phyloP scores from a whole-genome alignment of 192 early-diverging fungal genomes.

The Coemansia sp. region DNA sequence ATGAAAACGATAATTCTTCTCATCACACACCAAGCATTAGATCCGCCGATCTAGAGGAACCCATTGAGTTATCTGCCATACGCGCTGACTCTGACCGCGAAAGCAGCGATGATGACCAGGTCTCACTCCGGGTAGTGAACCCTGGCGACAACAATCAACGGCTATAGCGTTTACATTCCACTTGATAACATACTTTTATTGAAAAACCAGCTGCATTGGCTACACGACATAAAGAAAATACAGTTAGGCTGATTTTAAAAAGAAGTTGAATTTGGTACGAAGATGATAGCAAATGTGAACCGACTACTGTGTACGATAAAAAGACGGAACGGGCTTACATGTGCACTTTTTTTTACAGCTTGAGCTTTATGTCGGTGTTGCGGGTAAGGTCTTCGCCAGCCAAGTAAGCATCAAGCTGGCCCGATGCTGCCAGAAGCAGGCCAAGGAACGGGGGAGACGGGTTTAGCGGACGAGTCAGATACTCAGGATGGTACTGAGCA shows the following conservation, averaged over 20 bases:
- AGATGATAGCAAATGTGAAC: neutral
- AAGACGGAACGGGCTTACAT: neutral
- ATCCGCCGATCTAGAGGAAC: neutral
- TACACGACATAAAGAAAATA: neutral
- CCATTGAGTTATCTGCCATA: conserved; percentile 6
- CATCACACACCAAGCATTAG: neutral
- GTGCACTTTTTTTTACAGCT: conserved; percentile 17
- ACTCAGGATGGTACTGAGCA: conserved; percentile 97
- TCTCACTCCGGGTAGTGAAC: conserved; percentile 1
- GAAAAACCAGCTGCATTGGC: neutral
- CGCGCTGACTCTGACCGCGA: neutral
- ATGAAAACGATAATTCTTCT: neutral
- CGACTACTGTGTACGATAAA: neutral
- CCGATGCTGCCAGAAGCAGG: conserved; percentile 83
- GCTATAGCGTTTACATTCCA: neutral
- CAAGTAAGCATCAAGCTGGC: conserved; percentile 61
- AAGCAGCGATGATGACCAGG: conserved; percentile 6
- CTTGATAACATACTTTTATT: neutral
- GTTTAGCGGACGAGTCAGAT: conserved; percentile 89
- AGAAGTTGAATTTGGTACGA: neutral
- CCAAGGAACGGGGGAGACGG: conserved; percentile 93
- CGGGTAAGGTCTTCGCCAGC: conserved; percentile 20
- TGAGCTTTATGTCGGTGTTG: conserved; percentile 44
- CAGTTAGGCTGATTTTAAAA: neutral
- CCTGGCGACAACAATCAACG: neutral